Evolutionary conservation across 2,329 filamentous ascomycete species (phyloP), one percentile per base, ranked within the genome.

Genomic region (Hypocrella siamensis): DNA sequence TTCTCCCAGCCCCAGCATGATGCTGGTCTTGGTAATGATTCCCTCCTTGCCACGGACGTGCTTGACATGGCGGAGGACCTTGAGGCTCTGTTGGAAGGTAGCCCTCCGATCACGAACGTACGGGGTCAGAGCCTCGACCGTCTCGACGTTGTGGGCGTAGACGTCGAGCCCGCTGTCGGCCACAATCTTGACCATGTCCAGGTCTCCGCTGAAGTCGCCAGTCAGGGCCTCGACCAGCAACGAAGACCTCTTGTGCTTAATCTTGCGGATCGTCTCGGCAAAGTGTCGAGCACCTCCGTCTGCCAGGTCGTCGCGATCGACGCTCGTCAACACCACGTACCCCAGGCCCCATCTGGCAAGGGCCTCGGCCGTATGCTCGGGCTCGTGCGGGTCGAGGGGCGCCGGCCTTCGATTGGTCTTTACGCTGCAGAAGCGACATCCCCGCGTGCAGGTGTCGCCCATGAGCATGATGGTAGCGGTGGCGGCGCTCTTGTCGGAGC

Each of bases 401-500:
- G 77, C 60, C 10, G 84, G 76, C 1, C 64, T 60, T 27, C 80
- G 75, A 36, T 63, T 77, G 3, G 90, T 98, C 67, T 96, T 96
- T 32, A 98, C 90, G 42, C 79, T 84, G 67, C 90, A 98, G 65
- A 98, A 98, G 32, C 90, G 75, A 58, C 90, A 98, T 14, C 88
- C 90, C 37, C 90, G 72, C 14, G 90, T 98, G 58, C 90, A 98
- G 7, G 88, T 96, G 55, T 98, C 90, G 41, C 90, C 90, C 86
- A 96, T 96, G 30, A 98, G 63, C 90, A 98, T 98, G 56, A 98
- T 96, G 9, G 90, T 98, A 3, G 90, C 90, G 19, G 90, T 98
- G 4, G 90, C 90, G 17, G 84, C 79, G 42, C 75, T 78, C 62
- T 93, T 93, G 53, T 79, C 74, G 49, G 67, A 75, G 21, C 90